A percentile compares a stretch with the other conserved stretches of the same genome.
Evolutionary conservation across 2,329 filamentous ascomycete species (phyloP).

Genomic region (Coleophoma eucalyptorum): DNA sequence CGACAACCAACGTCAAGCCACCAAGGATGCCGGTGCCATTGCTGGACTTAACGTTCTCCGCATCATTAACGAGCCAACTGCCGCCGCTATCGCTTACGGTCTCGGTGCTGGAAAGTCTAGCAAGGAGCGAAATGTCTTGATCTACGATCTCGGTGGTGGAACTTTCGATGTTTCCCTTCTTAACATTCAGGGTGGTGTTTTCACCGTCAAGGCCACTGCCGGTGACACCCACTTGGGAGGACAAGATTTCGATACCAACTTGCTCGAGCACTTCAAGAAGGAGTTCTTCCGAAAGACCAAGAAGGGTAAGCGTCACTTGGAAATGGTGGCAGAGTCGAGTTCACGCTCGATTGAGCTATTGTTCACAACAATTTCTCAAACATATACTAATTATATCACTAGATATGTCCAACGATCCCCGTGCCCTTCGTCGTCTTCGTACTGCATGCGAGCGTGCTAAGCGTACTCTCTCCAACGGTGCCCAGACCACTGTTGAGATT

Average conservation of each 20-base stretch:
- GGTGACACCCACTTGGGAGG: constrained; percentile 97
- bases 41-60: constrained; percentile 96
- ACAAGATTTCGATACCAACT: constrained; percentile 93
- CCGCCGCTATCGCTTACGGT: constrained; percentile 97
- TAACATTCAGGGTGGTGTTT: constrained; percentile 98
- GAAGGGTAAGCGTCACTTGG: no score
- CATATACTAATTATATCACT: no score
- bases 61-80: constrained; percentile 99
- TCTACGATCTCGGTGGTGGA: constrained; percentile 99
- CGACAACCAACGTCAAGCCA: constrained; percentile 99
- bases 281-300: constrained; percentile 83
- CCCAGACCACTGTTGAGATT: constrained; percentile 96
- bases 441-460: constrained; percentile 99
- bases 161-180: constrained; percentile 99
- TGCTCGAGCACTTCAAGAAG: constrained; percentile 95
- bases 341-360: no score
- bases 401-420: constrained; percentile 78
- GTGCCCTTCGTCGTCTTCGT: constrained; percentile 91
- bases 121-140: constrained; percentile 98
- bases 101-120: constrained; percentile 90
- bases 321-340: background rate
- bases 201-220: constrained; percentile 97
- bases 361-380: no score
- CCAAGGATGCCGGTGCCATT: constrained; percentile 98
- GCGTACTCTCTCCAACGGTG: constrained; percentile 95